Conservation (phyloP, 441 rosid species). For the Pelargonium cotyledonis region DNA sequence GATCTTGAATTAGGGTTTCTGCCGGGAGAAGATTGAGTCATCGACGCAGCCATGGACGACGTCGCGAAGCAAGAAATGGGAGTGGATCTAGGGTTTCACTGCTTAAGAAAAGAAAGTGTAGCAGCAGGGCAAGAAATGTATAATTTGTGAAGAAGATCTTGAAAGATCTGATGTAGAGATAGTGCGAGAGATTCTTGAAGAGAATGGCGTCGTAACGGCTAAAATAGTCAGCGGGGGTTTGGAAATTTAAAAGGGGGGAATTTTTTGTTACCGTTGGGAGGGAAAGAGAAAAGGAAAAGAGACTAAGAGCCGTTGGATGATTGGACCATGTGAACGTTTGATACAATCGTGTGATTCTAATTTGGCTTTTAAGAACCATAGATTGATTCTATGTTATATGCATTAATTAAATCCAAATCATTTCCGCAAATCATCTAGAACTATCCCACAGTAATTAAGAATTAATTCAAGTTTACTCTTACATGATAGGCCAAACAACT, state of each 20-base stretch:
- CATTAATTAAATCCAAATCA: too few relatives aligned
- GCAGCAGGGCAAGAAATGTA: neutral
- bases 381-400: too few relatives aligned
- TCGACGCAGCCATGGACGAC: neutral
- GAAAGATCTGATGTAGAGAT: neutral
- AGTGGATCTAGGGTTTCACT: neutral
- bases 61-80: neutral
- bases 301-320: neutral
- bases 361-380: too few relatives aligned
- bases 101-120: neutral
- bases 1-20: slow-evolving; percentile 36
- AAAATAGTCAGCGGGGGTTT: too few relatives aligned
- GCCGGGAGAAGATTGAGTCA: neutral
- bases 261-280: neutral
- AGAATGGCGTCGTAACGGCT: neutral
- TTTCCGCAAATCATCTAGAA: too few relatives aligned
- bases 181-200: neutral
- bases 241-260: neutral
- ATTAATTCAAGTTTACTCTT: too few relatives aligned
- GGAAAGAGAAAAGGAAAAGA: neutral
- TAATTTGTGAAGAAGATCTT: neutral
- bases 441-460: too few relatives aligned
- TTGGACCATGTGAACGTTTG: neutral
- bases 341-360: too few relatives aligned
- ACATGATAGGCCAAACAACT: too few relatives aligned